Evolutionary conservation across 305 asterid species (phyloP), one percentile per base, ranked within the genome.

Genomic region (Solanum aculeatissimum): DNA sequence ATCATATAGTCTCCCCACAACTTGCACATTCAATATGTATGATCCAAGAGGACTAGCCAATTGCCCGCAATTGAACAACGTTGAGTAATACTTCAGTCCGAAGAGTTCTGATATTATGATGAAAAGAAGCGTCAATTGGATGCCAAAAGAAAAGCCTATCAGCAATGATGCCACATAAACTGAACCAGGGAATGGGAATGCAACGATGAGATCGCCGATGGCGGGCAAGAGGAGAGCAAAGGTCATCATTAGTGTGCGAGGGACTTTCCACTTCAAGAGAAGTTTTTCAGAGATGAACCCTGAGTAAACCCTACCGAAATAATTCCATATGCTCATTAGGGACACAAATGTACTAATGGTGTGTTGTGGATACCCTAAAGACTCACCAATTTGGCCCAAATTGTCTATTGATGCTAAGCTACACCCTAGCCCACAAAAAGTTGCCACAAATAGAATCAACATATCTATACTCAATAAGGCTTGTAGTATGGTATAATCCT

Each of bases 381-480:
- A 91, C 29, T 89, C 92, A 0, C 92, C 93, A 57, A 92, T 91
- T 80, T 92, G 93, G 15, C 93, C 93, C 29, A 92, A 53, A n/a
- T 92, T 92, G n/a, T 92, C 92, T 2, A 90, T 84, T 6, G 92
- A 90, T 8, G 93, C 81, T 54, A 89, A 68, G 43, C 92, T 92
- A 23, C 89, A 86, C 15, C 93, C 92, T 7, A 88, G 85, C 11
- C 93, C 93, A 72, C 93, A 88, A 63, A 89, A 88, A 60, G 91
- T 92, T 3, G 88, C 80, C n/a, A 91, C 62, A 29, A 90, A 92
- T 4, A 92, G 80, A n/a, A 88, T 85, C 11, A 89, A n/a, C 90
- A 89, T 87, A 72, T 89, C 95, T 1, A 83, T 3, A 47, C 95
- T 89, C 29, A 92, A 69, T 7, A 92, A 77, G 23, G 93, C 95